Conservation (phyloP, 1,284 basidiomycete species). For the Ceratobasidium sp. region DNA sequence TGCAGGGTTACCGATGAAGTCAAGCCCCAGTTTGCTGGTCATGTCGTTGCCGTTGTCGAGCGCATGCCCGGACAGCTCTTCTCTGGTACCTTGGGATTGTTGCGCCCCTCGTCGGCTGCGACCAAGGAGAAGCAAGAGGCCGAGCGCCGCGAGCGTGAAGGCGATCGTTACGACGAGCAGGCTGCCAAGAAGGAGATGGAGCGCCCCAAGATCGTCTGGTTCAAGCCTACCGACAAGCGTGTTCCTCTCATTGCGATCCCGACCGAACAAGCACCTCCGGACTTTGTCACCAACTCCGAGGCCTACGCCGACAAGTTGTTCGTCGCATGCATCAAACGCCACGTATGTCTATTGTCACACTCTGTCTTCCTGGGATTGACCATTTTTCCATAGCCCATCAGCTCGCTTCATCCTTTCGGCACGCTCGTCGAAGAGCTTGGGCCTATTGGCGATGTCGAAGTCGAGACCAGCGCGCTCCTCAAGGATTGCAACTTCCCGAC, state of each 20-base stretch:
- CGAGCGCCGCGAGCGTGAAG: constrained; percentile 94
- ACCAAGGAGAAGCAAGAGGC: constrained; percentile 99
- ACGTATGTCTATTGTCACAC: constrained; percentile 58
- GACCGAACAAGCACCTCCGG: constrained; percentile 96
- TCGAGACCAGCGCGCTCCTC: constrained; percentile 94
- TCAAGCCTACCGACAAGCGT: constrained; percentile 99
- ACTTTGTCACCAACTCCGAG: constrained; percentile 95
- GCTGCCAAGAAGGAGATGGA: constrained; percentile 77
- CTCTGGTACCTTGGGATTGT: constrained; percentile 93
- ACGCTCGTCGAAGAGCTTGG: constrained; percentile 98
- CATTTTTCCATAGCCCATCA: constrained; percentile 69
- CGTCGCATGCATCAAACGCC: constrained; percentile 98
- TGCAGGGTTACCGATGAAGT: constrained; percentile 91
- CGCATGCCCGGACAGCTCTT: constrained; percentile 99
- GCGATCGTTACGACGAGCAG: constrained; percentile 81
- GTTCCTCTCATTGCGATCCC: constrained; percentile 99
- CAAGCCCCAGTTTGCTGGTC: constrained; percentile 95
- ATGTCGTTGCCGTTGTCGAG: constrained; percentile 97
- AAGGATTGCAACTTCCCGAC: constrained; percentile 99
- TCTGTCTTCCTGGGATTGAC: constrained; percentile 8
- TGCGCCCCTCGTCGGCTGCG: constrained; percentile 95
- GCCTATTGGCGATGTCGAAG: constrained; percentile 97
- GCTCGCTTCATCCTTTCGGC: constrained; percentile 98
- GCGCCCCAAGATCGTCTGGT: constrained; percentile 99
- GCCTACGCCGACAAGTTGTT: constrained; percentile 90